A percentile compares a stretch with the other conserved stretches of the same genome.
Evolutionary conservation across 1,139 yeast species (phyloP).

Genomic region (Ogataea hybrid): DNA sequence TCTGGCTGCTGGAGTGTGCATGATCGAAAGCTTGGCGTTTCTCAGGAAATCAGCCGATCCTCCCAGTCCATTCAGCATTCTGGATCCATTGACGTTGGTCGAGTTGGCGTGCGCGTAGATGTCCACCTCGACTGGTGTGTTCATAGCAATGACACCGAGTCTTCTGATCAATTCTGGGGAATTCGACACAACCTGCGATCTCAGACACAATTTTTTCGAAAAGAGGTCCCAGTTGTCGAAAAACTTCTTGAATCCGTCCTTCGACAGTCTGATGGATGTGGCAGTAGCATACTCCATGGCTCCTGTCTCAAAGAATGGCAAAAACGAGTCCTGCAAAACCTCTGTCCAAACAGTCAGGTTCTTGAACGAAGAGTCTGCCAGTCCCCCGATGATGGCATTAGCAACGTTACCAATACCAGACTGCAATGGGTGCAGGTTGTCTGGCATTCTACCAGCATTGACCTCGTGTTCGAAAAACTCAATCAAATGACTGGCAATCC

Average conservation of each 20-base stretch:
- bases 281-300: slow-evolving; percentile 93
- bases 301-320: slow-evolving; percentile 91
- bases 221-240: slow-evolving; percentile 87
- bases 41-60: slow-evolving; percentile 97
- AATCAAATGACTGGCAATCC: slow-evolving; percentile 80
- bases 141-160: slow-evolving; percentile 97
- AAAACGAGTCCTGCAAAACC: slow-evolving; percentile 95
- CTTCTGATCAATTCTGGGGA: slow-evolving; percentile 96
- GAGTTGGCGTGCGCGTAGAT: slow-evolving; percentile 98
- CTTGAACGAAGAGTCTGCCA: slow-evolving; percentile 81
- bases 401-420: slow-evolving; percentile 99
- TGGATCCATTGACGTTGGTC: slow-evolving; percentile 92
- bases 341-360: slow-evolving; percentile 96
- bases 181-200: slow-evolving; percentile 94
- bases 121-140: slow-evolving; percentile 99
- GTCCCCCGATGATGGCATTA: slow-evolving; percentile 95
- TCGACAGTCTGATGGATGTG: slow-evolving; percentile 92
- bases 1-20: slow-evolving; percentile 98
- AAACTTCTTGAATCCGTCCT: slow-evolving; percentile 81
- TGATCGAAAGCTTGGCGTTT: slow-evolving; percentile 92
- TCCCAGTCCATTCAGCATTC: slow-evolving; percentile 97
- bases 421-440: slow-evolving; percentile 89
- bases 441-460: slow-evolving; percentile 83
- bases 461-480: slow-evolving; percentile 93
- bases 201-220: slow-evolving; percentile 76